Evolutionary conservation across 768 basidiomycete species (phyloP).

Genomic region (Termitomyces sp.): DNA sequence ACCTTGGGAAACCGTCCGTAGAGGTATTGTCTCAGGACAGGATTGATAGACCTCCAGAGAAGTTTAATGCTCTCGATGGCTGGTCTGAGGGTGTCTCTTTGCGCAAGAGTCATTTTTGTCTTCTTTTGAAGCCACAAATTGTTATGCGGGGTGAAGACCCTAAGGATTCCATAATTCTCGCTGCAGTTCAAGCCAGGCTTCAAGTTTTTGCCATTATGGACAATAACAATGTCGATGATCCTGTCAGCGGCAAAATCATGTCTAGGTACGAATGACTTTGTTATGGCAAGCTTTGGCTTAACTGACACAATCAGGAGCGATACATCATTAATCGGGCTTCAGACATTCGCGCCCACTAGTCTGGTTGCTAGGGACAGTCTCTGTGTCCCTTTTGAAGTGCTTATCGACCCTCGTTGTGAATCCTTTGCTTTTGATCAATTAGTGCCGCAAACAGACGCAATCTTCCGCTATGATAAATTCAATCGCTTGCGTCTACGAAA

Average conservation of each 20-base stretch:
- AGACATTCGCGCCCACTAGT: slow-evolving; percentile 75
- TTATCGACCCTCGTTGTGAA: slow-evolving; percentile 82
- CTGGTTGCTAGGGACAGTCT: slow-evolving; percentile 36
- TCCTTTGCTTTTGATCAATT: slow-evolving; percentile 81
- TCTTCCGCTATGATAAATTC: slow-evolving; percentile 89
- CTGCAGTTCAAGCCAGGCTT: slow-evolving; percentile 76
- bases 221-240: slow-evolving; percentile 69
- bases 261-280: slow-evolving; percentile 48
- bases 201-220: slow-evolving; percentile 82
- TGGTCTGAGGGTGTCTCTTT: slow-evolving; percentile 71
- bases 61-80: slow-evolving; percentile 57
- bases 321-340: slow-evolving; percentile 71
- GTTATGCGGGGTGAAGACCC: slow-evolving; percentile 58
- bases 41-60: slow-evolving; percentile 23
- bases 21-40: slow-evolving; percentile 23
- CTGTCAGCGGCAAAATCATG: slow-evolving; percentile 81
- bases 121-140: slow-evolving; percentile 90
- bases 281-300: not conserved
- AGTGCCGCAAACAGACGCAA: slow-evolving; percentile 83
- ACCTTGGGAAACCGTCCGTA: slow-evolving; percentile 42
- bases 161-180: slow-evolving; percentile 60
- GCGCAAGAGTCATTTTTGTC: slow-evolving; percentile 69
- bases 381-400: slow-evolving; percentile 82
- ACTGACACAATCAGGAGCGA: slow-evolving; percentile 52
- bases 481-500: slow-evolving; percentile 84